Conservation (phyloP, 2,329 filamentous ascomycete species). For the Colletotrichum sp. region DNA sequence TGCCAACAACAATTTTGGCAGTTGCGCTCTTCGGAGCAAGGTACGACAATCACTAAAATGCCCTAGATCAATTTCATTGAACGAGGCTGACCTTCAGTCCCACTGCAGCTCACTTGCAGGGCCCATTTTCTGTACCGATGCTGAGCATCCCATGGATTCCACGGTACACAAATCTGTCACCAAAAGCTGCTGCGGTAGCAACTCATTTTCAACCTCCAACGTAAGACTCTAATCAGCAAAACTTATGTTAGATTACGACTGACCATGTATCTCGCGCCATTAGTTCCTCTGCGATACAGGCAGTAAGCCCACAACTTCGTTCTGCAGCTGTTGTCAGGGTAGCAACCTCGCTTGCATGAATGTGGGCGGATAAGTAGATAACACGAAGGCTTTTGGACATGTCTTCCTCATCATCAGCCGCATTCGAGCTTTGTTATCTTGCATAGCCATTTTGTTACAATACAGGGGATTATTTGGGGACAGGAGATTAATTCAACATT, state of each 20-base stretch:
- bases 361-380: not conserved
- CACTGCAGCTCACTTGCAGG: not conserved
- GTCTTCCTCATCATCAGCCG: not conserved
- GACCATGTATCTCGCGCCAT: rapidly evolving
- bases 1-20: not conserved
- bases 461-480: no score
- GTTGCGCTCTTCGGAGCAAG: not conserved
- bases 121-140: not conserved
- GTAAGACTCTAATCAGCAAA: not conserved
- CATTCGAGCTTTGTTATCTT: not conserved
- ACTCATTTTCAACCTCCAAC: not conserved
- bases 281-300: not conserved
- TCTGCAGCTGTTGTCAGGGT: not conserved
- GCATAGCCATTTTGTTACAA: not conserved
- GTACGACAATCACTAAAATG: not conserved
- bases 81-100: not conserved
- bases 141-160: not conserved
- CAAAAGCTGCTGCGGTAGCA: not conserved
- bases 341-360: not conserved
- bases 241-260: not conserved
- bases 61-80: rapidly evolving
- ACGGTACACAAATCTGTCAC: not conserved
- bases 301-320: not conserved
- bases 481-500: no score
- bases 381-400: not conserved